Evolutionary conservation across 306 rosid species (phyloP), one percentile per base, ranked within the genome.

Genomic region (Echinosophora koreensis): DNA sequence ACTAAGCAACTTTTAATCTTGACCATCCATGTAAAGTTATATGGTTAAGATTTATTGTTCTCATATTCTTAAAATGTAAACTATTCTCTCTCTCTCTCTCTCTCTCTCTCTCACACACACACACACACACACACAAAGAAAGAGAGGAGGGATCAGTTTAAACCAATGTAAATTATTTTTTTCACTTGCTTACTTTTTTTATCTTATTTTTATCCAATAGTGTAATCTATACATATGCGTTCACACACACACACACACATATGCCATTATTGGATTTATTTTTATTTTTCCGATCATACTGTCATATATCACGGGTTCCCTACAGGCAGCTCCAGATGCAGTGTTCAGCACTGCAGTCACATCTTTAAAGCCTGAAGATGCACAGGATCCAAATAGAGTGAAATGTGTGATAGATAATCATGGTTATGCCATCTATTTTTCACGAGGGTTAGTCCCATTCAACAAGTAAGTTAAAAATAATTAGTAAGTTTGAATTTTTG

Each of bases 321-420:
- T 71, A 81, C 89, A 95, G 99, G 90, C 89, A 69, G 78, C 97
- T 68, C 99, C 99, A 30, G 97, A 95, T 88, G 99, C 99, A 67
- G 99, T 95, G 77, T 95, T 95, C 84, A 92, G 99, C 86, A 95
- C 99, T 39, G 97, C 99, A 13, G 97, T 95, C 81, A 90, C 97
- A 5, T 82, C 97, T 67, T 86, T 95, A 80, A 89, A 89, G 76
- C 88, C 93, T 22, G 97, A 90, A 88, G 97, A 95, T 81, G 97
- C 96, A 13, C 81, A 74, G 58, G 97, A 95, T 81, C 89, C 96
- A 39, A 95, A 95, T 81, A 89, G 97, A 54, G 99, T 95, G 80
- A 92, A 95, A 84, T 95, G 99, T 62, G 93, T 95, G 46, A 78
- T 90, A 39, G 93, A 92, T 70, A 87, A 88, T 72, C 73, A 7